Conservation (phyloP, 2,329 filamentous ascomycete genomes). For the Chalaropsis ovoidea region DNA sequence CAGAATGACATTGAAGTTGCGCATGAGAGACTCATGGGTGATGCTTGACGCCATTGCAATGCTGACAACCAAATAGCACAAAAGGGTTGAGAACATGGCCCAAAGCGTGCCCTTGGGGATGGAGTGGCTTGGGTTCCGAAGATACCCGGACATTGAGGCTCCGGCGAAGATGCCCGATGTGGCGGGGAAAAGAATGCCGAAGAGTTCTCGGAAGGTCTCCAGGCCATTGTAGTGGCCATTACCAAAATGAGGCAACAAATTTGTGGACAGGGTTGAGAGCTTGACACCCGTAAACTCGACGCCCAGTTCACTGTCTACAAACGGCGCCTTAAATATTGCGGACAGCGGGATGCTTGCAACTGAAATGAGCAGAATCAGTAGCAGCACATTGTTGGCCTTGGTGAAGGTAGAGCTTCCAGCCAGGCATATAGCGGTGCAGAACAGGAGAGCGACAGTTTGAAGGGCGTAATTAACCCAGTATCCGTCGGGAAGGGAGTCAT, state of each 20-base stretch:
- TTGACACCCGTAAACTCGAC: constrained; percentile 73
- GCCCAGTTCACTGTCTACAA: constrained; percentile 49
- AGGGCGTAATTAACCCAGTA: constrained; percentile 71
- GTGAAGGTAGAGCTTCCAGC: constrained; percentile 73
- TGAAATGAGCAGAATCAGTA: constrained; percentile 59
- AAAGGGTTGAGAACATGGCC: constrained; percentile 65
- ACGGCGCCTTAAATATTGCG: constrained; percentile 57
- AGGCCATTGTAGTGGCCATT: constrained; percentile 52
- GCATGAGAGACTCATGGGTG: constrained; percentile 61
- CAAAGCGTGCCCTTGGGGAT: constrained; percentile 78
- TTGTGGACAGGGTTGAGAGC: constrained; percentile 58
- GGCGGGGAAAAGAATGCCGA: constrained; percentile 73
- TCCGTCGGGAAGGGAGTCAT: constrained; percentile 53
- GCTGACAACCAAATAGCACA: constrained; percentile 66
- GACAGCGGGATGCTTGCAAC: constrained; percentile 76
- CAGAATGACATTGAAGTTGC: constrained; percentile 69
- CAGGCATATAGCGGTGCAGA: constrained; percentile 66
- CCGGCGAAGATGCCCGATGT: constrained; percentile 55
- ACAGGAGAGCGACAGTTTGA: constrained; percentile 57
- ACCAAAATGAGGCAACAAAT: constrained; percentile 59
- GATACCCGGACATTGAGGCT: constrained; percentile 81
- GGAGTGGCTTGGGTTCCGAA: constrained; percentile 70
- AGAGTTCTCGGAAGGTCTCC: constrained; percentile 68
- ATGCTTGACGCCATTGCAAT: constrained; percentile 68
- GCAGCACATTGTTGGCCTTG: constrained; percentile 65